Percentiles rank a stretch among this genome's conserved stretches.
These are phyloP conservation scores for Phlegmacium glaucopus DNA, from an alignment of 768 basidiomycete species.

Conservation along the genomic window DNA sequence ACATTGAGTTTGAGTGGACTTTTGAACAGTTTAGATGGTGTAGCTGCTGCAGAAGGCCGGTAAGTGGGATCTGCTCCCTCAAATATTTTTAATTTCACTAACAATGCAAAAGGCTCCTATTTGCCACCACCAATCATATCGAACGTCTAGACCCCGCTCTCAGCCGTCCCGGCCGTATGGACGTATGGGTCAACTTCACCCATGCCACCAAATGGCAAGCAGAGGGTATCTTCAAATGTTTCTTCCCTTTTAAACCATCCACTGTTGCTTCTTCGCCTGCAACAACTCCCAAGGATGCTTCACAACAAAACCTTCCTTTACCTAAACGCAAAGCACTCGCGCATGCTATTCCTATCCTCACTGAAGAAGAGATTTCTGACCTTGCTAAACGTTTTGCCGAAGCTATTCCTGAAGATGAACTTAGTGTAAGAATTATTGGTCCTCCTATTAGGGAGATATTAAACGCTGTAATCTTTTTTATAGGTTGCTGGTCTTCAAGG, in stretches of 20 bases:
- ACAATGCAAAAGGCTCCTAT: slow-evolving; percentile 57
- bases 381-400: slow-evolving; percentile 82
- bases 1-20: slow-evolving; percentile 84
- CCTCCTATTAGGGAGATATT: too few species aligned
- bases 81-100: slow-evolving; percentile 9
- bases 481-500: slow-evolving; percentile 85
- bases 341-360: slow-evolving; percentile 64
- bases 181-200: slow-evolving; percentile 89
- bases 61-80: slow-evolving; percentile 32
- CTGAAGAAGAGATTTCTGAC: slow-evolving; percentile 70
- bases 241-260: slow-evolving; percentile 73
- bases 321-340: slow-evolving; percentile 59
- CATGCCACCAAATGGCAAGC: slow-evolving; percentile 92
- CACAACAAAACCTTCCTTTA: slow-evolving; percentile 63
- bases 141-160: slow-evolving; percentile 89
- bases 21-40: slow-evolving; percentile 82
- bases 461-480: slow-evolving; percentile 1
- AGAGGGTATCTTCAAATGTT: slow-evolving; percentile 90
- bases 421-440: slow-evolving; percentile 76
- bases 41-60: slow-evolving; percentile 85
- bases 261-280: slow-evolving; percentile 18
- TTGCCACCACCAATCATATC: slow-evolving; percentile 93
- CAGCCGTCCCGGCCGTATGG: slow-evolving; percentile 87
- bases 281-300: slow-evolving; percentile 37
- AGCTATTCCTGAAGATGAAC: slow-evolving; percentile 81